Base-by-base conservation (phyloP, 495 filamentous ascomycete species). In the Parathielavia appendiculata region DNA sequence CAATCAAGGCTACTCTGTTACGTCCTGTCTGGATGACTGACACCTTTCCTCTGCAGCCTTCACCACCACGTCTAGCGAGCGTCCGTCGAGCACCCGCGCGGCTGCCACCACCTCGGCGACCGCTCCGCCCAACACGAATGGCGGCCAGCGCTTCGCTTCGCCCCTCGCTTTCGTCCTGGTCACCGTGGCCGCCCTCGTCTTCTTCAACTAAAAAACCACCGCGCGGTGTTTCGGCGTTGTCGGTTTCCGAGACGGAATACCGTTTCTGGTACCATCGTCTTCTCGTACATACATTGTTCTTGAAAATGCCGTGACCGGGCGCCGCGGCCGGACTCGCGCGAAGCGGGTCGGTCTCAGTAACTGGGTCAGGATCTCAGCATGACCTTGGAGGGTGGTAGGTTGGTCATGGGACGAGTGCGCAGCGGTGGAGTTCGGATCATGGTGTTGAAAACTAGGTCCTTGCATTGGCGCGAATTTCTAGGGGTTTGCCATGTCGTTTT, bases 111-210 rank as follows among this genome's bases (percentile, higher is more conserved):
- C 63, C 32, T 46, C 60, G 17, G 62, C 58, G 20, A 52, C 44
- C 52, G 51, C 46, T 35, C 50, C 59, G 19, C 39, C 23, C 54
- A 65, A 65, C 65, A 61, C 58, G 56, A 70, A 67, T 67, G 52
- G 61, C 51, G 64, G 64, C 57, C 60, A 66, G 62, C 69, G 64
- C 59, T 67, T 71, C 61, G 50, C 66, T 10, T 73, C 72, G 26
- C 66, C 72, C 5, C 63, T 74, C 14, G 72, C 71, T 30, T 66
- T 74, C 50, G 58, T 72, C 52, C 59, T 71, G 30, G 63, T 66
- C 34, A 64, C 71, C 23, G 68, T 67, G 36, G 70, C 66, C 51
- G 70, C 68, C 23, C 60, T 73, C 43, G 47, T 67, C 60, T 68
- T 68, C 68, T 72, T 72, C 47, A 72, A 73, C 68, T 73, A 71